These are phyloP conservation scores for Pseudomicrostroma phylloplanum DNA, from an alignment of 1,284 basidiomycete genomes.

Conservation along the genomic window DNA sequence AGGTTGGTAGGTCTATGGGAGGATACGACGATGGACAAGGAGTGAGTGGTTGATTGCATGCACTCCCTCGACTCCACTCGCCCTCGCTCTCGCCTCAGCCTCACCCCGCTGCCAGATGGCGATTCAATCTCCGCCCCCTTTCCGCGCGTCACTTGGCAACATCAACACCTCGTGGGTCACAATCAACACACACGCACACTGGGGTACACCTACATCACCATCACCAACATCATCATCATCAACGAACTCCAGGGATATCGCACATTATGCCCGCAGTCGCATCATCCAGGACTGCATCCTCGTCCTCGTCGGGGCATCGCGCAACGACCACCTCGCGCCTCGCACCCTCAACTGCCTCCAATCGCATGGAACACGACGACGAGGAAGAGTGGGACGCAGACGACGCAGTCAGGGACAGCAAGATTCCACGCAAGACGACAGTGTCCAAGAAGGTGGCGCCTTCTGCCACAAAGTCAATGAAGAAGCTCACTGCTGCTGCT, in stretches of 20 bases:
- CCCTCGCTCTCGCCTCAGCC: no score
- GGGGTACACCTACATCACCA: not conserved
- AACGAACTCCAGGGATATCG: not conserved
- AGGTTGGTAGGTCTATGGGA: not conserved
- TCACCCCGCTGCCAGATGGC: no score
- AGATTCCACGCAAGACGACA: not conserved
- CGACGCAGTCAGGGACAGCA: not conserved
- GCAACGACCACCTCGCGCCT: not conserved
- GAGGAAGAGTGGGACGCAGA: not conserved
- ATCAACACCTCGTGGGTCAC: not conserved
- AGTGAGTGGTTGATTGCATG: no score
- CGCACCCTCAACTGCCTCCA: not conserved
- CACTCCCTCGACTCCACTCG: no score
- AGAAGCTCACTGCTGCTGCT: not conserved
- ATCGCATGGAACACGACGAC: conserved; percentile 2
- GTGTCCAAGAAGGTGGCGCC: not conserved
- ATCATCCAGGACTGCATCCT: not conserved
- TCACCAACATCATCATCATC: not conserved
- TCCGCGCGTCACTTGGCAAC: not conserved
- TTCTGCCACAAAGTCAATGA: not conserved
- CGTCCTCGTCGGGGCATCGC: not conserved
- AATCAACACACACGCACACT: not conserved
- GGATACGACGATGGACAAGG: not conserved
- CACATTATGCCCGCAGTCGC: not conserved
- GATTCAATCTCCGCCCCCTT: not conserved